A percentile compares a stretch with the other conserved stretches of the same genome.
Evolutionary conservation across 2,329 filamentous ascomycete genomes (phyloP).

Genomic region (Fragosphaeria purpurea): DNA sequence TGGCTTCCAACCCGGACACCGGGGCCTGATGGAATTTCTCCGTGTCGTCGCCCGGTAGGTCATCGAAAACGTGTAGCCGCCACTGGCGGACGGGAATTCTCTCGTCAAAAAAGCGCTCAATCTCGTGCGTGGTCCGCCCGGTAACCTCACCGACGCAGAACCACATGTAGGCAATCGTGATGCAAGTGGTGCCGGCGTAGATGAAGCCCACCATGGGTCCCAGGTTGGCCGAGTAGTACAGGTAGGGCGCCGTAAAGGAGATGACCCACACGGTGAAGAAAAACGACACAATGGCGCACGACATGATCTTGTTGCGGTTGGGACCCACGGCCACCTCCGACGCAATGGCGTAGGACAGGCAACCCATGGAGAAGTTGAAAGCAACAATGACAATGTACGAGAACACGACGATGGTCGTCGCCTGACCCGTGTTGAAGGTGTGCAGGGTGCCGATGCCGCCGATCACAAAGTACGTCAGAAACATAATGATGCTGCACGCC

Average conservation of each 20-base stretch:
- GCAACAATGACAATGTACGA: conserved; percentile 31
- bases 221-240: conserved; percentile 2
- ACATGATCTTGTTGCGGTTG: conserved; percentile 37
- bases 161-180: neutral
- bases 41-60: no score
- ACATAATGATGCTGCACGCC: conserved; percentile 30
- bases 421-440: neutral
- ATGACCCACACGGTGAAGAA: conserved; percentile 32
- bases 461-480: conserved; percentile 29
- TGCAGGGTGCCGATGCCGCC: conserved; percentile 30
- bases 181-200: neutral
- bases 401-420: conserved; percentile 24
- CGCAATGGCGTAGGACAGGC: conserved; percentile 30
- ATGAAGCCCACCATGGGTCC: neutral
- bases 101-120: neutral
- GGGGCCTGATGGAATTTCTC: no score
- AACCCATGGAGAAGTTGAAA: conserved; percentile 36
- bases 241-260: neutral
- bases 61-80: neutral
- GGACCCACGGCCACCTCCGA: conserved; percentile 37
- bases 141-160: conserved; percentile 1
- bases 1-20: no score
- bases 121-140: neutral
- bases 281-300: conserved; percentile 31
- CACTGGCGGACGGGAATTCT: neutral